Base-by-base conservation (phyloP, 352 stramenopile genomes). In the Globisporangium okanoganense region DNA sequence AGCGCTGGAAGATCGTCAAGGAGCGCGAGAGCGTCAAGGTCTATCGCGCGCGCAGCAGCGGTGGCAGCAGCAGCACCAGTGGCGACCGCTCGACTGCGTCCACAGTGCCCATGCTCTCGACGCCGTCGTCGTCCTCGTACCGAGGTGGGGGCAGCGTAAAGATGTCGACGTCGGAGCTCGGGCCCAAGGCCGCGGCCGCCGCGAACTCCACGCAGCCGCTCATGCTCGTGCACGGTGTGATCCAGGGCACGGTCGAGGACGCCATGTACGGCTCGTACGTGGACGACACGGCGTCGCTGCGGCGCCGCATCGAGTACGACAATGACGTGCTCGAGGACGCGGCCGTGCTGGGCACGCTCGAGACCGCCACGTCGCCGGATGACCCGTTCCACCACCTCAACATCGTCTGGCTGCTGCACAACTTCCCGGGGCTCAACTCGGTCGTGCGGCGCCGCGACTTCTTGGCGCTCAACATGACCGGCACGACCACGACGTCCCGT, bases 351-450 rank as follows among this genome's bases (percentile, higher is more conserved):
- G 59, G 54, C 75, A 71, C 58, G 67, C 77, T 81, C 45, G 72
- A 65, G 20, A 69, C 58, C 27, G 75, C 73, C n/a, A 85, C 45
- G 12, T 57, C 74, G 43, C 14, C 18, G 1, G 58, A 71, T 16
- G 75, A 87, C 35, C 80, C 78, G 50, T 90, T 80, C 69, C 73
- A 72, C 43, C 82, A 82, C 62, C 71, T 82, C 12, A 78, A 78
- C n/a, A 33, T 88, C 22, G 62, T 71, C 0, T 70, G 75, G 44
- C 76, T 79, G 29, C 65, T 85, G 31, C 75, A 69, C 25, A 67
- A 67, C n/a, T 70, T 78, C 16, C 66, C 43, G 0, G 69, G 74
- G 0, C 29, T 80, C 2, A 41, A 74, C 0, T 66, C 68, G 16
- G 38, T 86, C 13, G 65, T 86, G 35, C 72, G 59, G n/a, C 69